Percentiles rank a stretch among this genome's conserved stretches.
phyloP scores from a whole-genome alignment of 768 basidiomycete species.

The Boletus rubropictus region DNA sequence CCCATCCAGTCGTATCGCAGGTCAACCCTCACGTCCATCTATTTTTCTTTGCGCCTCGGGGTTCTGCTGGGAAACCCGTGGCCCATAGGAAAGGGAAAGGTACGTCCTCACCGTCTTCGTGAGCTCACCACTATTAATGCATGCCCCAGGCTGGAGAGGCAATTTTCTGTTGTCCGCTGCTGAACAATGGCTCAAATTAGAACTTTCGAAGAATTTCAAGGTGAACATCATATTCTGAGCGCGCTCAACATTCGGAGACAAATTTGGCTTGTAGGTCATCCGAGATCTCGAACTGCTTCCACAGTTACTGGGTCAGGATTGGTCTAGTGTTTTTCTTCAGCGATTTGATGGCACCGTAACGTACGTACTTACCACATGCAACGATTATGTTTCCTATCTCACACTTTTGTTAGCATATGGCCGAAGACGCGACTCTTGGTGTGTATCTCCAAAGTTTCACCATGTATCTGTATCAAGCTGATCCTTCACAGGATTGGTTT shows the following conservation, averaged over 20 bases:
- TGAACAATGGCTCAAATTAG: conserved; percentile 93
- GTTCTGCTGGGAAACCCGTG: conserved; percentile 88
- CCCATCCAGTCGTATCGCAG: conserved; percentile 90
- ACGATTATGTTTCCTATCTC: conserved; percentile 19
- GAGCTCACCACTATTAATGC: neutral
- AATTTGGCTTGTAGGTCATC: conserved; percentile 53
- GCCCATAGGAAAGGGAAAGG: conserved; percentile 92
- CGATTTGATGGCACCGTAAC: conserved; percentile 86
- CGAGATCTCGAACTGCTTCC: conserved; percentile 94
- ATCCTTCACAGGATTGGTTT: conserved; percentile 64
- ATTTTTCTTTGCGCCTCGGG: conserved; percentile 90
- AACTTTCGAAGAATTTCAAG: conserved; percentile 95
- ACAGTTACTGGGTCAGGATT: conserved; percentile 89
- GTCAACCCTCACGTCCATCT: conserved; percentile 89
- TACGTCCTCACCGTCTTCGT: conserved; percentile 14
- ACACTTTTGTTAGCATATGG: conserved; percentile 56
- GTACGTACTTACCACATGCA: conserved; percentile 41
- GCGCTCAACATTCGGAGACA: neutral
- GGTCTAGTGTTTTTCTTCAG: conserved; percentile 95
- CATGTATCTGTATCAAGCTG: neutral
- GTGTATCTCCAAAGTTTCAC: conserved; percentile 16
- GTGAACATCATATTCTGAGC: conserved; percentile 24
- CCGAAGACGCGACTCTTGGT: conserved; percentile 77
- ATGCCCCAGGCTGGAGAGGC: conserved; percentile 75
- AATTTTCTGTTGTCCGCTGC: conserved; percentile 89